These are phyloP conservation scores for Fraxinus baroniana DNA, from an alignment of 305 asterid species.

Conservation along the genomic window DNA sequence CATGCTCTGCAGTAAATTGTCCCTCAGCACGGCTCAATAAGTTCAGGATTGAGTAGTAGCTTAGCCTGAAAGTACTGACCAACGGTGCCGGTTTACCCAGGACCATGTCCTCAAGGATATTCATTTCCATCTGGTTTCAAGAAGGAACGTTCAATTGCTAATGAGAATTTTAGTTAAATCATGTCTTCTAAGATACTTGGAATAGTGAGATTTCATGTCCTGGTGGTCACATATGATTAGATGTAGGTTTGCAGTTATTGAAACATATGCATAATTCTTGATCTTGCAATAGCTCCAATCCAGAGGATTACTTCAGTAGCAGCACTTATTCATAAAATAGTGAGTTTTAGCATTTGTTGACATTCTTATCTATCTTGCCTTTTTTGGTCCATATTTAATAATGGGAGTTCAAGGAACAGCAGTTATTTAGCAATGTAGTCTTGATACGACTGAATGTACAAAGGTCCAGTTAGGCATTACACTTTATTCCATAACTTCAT, in stretches of 20 bases:
- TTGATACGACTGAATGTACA: neutral
- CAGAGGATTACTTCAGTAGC: slow-evolving; percentile 3
- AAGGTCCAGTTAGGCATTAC: neutral
- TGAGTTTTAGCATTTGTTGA: neutral
- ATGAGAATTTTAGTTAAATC: neutral
- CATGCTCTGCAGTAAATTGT: slow-evolving; percentile 97
- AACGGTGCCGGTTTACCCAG: slow-evolving; percentile 96
- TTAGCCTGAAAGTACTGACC: slow-evolving; percentile 94
- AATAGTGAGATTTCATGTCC: slow-evolving; percentile 2
- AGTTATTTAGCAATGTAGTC: neutral
- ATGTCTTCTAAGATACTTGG: neutral
- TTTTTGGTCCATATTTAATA: neutral
- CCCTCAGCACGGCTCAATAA: slow-evolving; percentile 98
- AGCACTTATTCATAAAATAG: slow-evolving; percentile 2
- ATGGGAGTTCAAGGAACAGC: neutral
- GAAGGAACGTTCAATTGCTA: neutral
- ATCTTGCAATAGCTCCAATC: slow-evolving; percentile 9
- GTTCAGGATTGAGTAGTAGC: slow-evolving; percentile 91
- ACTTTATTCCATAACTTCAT: neutral
- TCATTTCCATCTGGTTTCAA: slow-evolving; percentile 86
- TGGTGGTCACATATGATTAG: slow-evolving; percentile 15
- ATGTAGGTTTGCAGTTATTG: neutral
- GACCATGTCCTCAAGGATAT: slow-evolving; percentile 89
- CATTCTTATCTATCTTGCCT: neutral
- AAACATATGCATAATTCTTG: slow-evolving; percentile 5